Evolutionary conservation across 2,329 filamentous ascomycete species (phyloP).

Genomic region (Didymella pomorum): DNA sequence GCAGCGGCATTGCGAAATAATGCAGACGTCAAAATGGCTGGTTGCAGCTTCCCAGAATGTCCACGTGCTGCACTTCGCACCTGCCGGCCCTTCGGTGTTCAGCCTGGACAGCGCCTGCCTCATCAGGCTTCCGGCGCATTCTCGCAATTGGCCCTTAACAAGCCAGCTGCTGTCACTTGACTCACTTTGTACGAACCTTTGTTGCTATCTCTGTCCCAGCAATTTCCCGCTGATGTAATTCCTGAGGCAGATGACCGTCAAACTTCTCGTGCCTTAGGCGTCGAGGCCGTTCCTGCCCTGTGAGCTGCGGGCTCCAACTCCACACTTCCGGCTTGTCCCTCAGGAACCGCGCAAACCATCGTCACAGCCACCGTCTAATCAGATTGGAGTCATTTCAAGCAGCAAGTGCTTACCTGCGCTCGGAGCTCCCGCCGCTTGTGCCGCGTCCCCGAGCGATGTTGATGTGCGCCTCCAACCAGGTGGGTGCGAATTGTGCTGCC

Average conservation of each 20-base stretch:
- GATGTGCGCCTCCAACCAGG: conserved; percentile 39
- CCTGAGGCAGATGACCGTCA: conserved; percentile 44
- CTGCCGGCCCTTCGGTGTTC: conserved; percentile 27
- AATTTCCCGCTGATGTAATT: conserved; percentile 33
- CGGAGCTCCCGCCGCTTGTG: conserved; percentile 28
- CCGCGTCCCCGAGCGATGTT: conserved; percentile 28
- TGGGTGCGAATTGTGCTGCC: conserved; percentile 42
- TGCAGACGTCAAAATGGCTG: background rate
- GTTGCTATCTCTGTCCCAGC: conserved; percentile 31
- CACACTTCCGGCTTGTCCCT: conserved; percentile 41
- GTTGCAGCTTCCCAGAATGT: conserved; percentile 4
- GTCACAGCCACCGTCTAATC: conserved; percentile 42
- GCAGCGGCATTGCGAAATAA: background rate
- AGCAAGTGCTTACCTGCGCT: conserved; percentile 29
- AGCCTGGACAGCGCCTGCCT: conserved; percentile 23
- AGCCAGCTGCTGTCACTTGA: conserved; percentile 25
- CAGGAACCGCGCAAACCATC: conserved; percentile 10
- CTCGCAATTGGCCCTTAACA: conserved; percentile 8
- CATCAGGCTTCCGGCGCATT: conserved; percentile 21
- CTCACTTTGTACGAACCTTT: conserved; percentile 27
- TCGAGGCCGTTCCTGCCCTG: conserved; percentile 28
- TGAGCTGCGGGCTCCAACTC: conserved; percentile 25
- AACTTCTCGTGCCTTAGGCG: conserved; percentile 32
- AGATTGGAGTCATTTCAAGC: conserved; percentile 29
- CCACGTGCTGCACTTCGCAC: conserved; percentile 9